Base-by-base conservation (phyloP, 495 filamentous ascomycete genomes). In the Peziza echinospora region DNA sequence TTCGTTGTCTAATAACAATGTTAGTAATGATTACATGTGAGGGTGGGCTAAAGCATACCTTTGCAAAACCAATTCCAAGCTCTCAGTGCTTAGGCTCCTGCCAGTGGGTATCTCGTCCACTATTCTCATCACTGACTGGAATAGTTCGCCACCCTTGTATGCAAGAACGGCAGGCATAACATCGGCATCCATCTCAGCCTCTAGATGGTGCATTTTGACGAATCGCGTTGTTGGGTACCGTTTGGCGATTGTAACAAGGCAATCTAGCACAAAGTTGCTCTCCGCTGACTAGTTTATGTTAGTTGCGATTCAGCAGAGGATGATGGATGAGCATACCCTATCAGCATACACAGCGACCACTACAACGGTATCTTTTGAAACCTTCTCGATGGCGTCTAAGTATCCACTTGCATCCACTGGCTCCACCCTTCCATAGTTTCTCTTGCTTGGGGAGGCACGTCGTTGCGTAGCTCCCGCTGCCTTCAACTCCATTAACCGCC, bases 311-410 rank as follows among this genome's bases (percentile, higher is more conserved):
- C 9, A 41, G 21, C 16, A 42, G 43, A n/a, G 47, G 40, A 1
- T 49, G 47, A 21, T 44, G 37, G 46, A 41, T n/a, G n/a, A 45
- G 64, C 73, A 54, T 71, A 93, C 87, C 72, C 80, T 66, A 49
- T 83, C 77, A 58, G 96, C 84, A 62, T 86, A 93, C 48, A 97
- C 82, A 59, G 82, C 84, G 19, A 97, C 89, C 2, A 94, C 82
- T n/a, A 96, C 86, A 9, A 84, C 69, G 0, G 82, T 84, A 41
- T 85, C 84, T 17, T 75, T 62, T 30, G 73, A 67, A 4, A 85
- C 80, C 61, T 80, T 84, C 66, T 97, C 89, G 55, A 96, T 80
- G 44, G 89, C 91, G 64, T 96, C 85, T 44, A 97, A 71, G 53
- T 91, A 97, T 19, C 85, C 89, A 41, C 73, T 67, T 2, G 84